Conservation (phyloP, 305 asterid genomes). For the Ajuga reptans region DNA sequence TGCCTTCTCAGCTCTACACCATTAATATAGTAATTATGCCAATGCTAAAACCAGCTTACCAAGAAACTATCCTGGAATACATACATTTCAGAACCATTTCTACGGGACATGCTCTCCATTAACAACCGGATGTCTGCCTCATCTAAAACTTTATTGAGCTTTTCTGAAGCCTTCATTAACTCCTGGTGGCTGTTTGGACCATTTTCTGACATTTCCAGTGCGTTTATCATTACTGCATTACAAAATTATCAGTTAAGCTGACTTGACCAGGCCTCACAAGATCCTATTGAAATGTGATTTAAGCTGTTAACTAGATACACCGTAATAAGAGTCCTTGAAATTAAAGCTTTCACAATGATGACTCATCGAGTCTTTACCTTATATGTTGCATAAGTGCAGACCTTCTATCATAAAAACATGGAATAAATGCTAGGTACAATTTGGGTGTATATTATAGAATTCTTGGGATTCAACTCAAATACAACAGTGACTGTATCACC, state of each 20-base stretch:
- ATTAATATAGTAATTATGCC: constrained; percentile 22
- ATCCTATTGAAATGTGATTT: neutral
- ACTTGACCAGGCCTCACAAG: constrained; percentile 5
- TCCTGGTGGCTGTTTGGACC: constrained; percentile 38
- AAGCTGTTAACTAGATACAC: neutral
- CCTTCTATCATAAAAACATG: neutral
- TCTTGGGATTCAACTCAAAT: neutral
- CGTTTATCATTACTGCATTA: constrained; percentile 57
- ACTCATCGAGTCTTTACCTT: neutral
- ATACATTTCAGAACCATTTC: constrained; percentile 55
- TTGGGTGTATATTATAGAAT: neutral
- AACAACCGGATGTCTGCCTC: constrained; percentile 64
- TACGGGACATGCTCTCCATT: constrained; percentile 40
- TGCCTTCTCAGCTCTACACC: constrained; percentile 74
- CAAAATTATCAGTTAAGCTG: constrained; percentile 12
- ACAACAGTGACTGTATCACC: neutral
- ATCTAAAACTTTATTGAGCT: constrained; percentile 49
- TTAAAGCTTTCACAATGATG: neutral
- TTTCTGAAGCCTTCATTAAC: constrained; percentile 61
- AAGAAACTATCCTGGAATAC: constrained; percentile 27
- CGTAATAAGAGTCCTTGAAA: neutral
- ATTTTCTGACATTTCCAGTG: constrained; percentile 43
- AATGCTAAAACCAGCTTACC: constrained; percentile 14
- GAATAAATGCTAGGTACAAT: neutral
- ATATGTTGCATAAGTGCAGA: neutral